Percentiles rank a stretch among this genome's conserved stretches.
Conservation (phyloP, 768 basidiomycete species). For the Cystobasidium onofrii region DNA sequence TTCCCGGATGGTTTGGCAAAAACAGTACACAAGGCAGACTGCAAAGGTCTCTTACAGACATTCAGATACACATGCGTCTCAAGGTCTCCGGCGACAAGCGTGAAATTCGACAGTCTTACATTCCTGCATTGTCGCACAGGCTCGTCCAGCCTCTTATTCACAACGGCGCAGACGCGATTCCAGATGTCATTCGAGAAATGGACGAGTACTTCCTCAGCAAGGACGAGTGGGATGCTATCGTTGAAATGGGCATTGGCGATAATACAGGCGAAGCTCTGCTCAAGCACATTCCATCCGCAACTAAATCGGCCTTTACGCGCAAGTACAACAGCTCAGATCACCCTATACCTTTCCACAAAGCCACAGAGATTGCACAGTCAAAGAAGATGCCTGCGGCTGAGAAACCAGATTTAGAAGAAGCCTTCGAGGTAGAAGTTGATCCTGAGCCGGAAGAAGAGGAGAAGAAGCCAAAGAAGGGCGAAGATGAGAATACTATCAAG, state of each 20-base stretch:
- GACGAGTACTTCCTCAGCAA: conserved; percentile 87
- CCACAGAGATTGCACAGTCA: conserved; percentile 56
- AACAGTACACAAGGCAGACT: conserved; percentile 89
- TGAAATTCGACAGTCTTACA: conserved; percentile 83
- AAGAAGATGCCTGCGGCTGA: conserved; percentile 59
- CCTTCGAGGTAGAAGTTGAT: conserved; percentile 43
- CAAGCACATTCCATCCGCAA: conserved; percentile 72
- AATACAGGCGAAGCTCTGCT: conserved; percentile 64
- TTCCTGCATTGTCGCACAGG: conserved; percentile 76
- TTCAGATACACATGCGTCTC: conserved; percentile 91
- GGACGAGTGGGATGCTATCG: conserved; percentile 93
- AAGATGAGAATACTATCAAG: conserved; percentile 48
- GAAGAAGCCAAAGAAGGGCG: conserved; percentile 45
- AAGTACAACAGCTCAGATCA: conserved; percentile 86
- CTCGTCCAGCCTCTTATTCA: conserved; percentile 71
- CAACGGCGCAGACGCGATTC: conserved; percentile 67
- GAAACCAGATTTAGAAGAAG: conserved; percentile 32
- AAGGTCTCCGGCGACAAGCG: conserved; percentile 80
- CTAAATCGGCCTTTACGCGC: conserved; percentile 75
- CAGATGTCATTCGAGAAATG: conserved; percentile 76
- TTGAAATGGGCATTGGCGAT: conserved; percentile 83
- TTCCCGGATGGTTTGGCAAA: conserved; percentile 82
- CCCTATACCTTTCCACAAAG: conserved; percentile 91
- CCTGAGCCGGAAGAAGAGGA: conserved; percentile 54
- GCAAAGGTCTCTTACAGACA: conserved; percentile 67